Evolutionary conservation across 2,329 filamentous ascomycete genomes (phyloP).

Genomic region (Cadophora malorum): DNA sequence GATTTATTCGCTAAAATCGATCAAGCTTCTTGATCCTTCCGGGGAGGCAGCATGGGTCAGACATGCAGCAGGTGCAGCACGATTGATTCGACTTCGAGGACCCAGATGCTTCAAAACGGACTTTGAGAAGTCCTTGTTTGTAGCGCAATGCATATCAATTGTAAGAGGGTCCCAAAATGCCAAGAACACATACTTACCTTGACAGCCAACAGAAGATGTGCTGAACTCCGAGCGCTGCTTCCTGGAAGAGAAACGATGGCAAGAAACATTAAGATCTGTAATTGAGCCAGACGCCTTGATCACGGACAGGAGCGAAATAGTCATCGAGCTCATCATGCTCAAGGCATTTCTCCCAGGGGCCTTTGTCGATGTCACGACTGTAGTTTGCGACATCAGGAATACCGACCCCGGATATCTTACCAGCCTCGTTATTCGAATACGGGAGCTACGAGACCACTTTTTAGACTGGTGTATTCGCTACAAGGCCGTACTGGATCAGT

Average conservation of each 20-base stretch:
- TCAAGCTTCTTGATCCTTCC: constrained; percentile 45
- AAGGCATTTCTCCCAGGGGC: constrained; percentile 40
- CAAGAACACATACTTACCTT: constrained; percentile 1
- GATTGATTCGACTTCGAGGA: constrained; percentile 44
- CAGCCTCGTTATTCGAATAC: constrained; percentile 11
- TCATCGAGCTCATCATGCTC: constrained; percentile 36
- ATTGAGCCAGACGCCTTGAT: constrained; percentile 32
- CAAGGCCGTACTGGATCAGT: constrained; percentile 8
- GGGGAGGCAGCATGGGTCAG: constrained; percentile 44
- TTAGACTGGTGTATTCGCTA: constrained; percentile 30
- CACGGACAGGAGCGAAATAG: constrained; percentile 37
- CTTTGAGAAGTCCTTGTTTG: constrained; percentile 48
- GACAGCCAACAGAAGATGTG: constrained; percentile 38
- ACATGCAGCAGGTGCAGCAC: constrained; percentile 45
- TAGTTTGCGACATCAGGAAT: constrained; percentile 31
- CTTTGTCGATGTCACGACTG: constrained; percentile 41
- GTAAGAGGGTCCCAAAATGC: background rate
- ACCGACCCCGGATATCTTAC: background rate
- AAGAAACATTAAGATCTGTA: constrained; percentile 34
- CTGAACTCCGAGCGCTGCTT: constrained; percentile 38
- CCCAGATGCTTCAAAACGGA: constrained; percentile 39
- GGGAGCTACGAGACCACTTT: constrained; percentile 30
- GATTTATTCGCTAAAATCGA: too few relatives aligned
- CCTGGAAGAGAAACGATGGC: constrained; percentile 36
- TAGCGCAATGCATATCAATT: constrained; percentile 46